Evolutionary conservation across 805 yeast species (phyloP).

Genomic region (Candida taoyuanica): DNA sequence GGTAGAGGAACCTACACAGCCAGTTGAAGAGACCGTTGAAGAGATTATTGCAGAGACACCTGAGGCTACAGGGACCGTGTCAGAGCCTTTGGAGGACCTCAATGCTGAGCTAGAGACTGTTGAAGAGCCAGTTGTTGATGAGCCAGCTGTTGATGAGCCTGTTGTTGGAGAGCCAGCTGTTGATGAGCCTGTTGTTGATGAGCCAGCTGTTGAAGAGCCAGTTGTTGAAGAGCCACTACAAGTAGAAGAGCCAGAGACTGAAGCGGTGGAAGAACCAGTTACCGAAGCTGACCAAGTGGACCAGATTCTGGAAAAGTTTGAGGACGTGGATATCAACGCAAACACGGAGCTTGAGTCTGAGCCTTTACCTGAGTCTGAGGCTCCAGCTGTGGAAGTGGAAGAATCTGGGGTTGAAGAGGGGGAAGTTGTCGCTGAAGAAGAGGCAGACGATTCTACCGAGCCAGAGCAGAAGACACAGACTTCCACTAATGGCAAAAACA

Average conservation of each 20-base stretch:
- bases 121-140: slow-evolving; percentile 1
- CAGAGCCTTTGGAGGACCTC: no score
- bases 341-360: slow-evolving; percentile 1
- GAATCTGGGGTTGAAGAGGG: slow-evolving; percentile 7
- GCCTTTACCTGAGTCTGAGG: not conserved
- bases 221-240: not conserved
- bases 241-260: not conserved
- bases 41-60: slow-evolving; percentile 1
- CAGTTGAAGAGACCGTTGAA: slow-evolving; percentile 6
- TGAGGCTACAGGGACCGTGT: no score
- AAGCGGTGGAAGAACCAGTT: not conserved
- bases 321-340: slow-evolving; percentile 13
- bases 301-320: slow-evolving; percentile 10
- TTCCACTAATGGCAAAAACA: slow-evolving; percentile 27
- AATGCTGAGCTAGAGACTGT: not conserved
- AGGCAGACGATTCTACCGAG: no score
- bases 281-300: no score
- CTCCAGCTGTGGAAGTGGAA: slow-evolving; percentile 2
- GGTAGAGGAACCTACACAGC: slow-evolving; percentile 10
- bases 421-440: slow-evolving; percentile 8
- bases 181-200: slow-evolving; percentile 1
- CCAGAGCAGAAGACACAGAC: slow-evolving; percentile 3
- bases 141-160: slow-evolving; percentile 11
- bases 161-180: not conserved
- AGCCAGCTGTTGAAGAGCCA: slow-evolving; percentile 11